Evolutionary conservation across 2,329 filamentous ascomycete genomes (phyloP).

Genomic region (Colletotrichum ledebouriae): DNA sequence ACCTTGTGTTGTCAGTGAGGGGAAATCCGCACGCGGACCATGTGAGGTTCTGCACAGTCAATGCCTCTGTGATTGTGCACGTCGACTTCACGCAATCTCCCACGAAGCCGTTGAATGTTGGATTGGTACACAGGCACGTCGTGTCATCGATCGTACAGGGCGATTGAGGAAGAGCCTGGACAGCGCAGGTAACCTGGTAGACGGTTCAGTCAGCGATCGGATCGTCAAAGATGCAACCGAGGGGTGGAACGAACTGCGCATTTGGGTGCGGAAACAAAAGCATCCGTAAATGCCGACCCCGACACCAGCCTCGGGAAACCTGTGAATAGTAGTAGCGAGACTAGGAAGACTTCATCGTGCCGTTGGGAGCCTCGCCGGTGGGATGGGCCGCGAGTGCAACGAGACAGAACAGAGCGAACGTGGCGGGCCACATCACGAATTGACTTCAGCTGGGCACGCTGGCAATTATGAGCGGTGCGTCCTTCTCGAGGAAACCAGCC

Average conservation of each 20-base stretch:
- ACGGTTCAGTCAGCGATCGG: not conserved
- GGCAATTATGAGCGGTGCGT: not conserved
- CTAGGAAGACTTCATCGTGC: constrained; percentile 6
- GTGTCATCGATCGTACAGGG: constrained; percentile 15
- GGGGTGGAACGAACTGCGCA: constrained; percentile 7
- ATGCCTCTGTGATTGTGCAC: constrained; percentile 5
- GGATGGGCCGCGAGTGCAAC: not conserved
- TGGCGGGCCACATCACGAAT: not conserved
- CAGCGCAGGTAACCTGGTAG: not conserved
- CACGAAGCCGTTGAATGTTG: constrained; percentile 11
- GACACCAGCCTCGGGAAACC: not conserved
- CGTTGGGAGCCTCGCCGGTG: not conserved
- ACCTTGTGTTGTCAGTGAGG: not conserved
- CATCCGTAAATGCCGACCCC: constrained; percentile 9
- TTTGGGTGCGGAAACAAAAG: not conserved
- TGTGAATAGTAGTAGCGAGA: not conserved
- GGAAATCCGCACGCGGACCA: constrained; percentile 15
- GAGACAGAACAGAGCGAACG: not conserved
- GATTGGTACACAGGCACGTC: constrained; percentile 20
- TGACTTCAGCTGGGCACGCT: not conserved
- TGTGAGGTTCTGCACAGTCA: not conserved
- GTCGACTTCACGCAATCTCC: constrained; percentile 7
- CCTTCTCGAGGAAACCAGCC: constrained; percentile 5
- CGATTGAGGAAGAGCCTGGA: constrained; percentile 3
- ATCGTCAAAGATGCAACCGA: not conserved